Base-by-base conservation (phyloP, 73 alveolate genomes). In the Blepharisma japonicum region DNA sequence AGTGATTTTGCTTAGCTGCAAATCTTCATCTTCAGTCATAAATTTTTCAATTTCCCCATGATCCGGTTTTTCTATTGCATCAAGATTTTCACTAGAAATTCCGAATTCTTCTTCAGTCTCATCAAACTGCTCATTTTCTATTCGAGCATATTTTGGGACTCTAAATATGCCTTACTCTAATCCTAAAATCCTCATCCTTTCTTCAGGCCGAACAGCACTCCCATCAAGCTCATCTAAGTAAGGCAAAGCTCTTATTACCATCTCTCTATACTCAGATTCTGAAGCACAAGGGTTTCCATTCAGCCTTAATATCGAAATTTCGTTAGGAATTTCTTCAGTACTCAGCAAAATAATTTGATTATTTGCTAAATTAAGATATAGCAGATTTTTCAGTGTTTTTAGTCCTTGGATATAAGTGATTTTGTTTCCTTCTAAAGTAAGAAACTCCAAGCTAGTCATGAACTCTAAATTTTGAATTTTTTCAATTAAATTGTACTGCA, bases 1-100 rank as follows among this genome's bases (percentile, higher is more conserved):
- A 61, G 74, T 61, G 46, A 61, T 61, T 25, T 18, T 61, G 23
- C 49, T 9, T 8, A 61, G 5, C 11, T 61, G 74, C 5, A 61
- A 25, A 5, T 61, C 74, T 25, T 61, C 74, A 25, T 61, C 74
- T 25, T 61, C 74, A 61, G 38, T 61, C 74, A 61, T 61, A 5
- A 61, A 61, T 39, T 39, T 61, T 18, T 18, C 38, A 61, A 14
- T 61, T 25, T 61, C 74, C 2, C 49, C 23, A 61, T 14, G 49
- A n/a, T 20, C 23, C 11, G 74, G 14, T 9, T n/a, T 9, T 61
- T 25, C 47, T 1, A 39, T 53, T 53, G n/a, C 3, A 14, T 11
- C 27, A 53, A 11, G 67, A 20, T 11, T 53, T 11, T 53, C 67
- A 14, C 23, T 20, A 53, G n/a, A 11, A 14, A 14, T 20, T 14